A percentile compares a stretch with the other conserved stretches of the same genome.
Conservation (phyloP, 2,329 filamentous ascomycete species). For the Bretziella fagacearum region DNA sequence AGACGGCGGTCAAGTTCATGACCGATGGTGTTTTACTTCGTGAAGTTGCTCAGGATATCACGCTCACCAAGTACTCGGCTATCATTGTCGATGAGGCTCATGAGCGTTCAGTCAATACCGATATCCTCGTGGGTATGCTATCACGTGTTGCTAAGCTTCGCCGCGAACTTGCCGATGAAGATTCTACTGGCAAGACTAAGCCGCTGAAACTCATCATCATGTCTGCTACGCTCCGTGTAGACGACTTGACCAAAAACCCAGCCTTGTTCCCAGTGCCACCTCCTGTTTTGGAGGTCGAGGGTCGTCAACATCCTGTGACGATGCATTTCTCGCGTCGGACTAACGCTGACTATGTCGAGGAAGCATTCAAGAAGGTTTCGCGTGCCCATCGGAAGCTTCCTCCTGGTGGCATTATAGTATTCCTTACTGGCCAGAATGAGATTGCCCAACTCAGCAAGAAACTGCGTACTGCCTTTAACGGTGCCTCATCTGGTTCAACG, state of each 20-base stretch:
- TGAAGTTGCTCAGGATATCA: slow-evolving; percentile 79
- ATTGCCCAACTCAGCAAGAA: slow-evolving; percentile 69
- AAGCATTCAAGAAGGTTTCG: slow-evolving; percentile 73
- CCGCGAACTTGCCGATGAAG: slow-evolving; percentile 54
- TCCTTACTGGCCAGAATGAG: slow-evolving; percentile 85
- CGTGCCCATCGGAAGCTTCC: slow-evolving; percentile 81
- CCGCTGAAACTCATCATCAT: slow-evolving; percentile 92
- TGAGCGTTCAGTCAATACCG: slow-evolving; percentile 92
- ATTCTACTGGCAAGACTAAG: slow-evolving; percentile 40
- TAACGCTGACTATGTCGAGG: slow-evolving; percentile 73
- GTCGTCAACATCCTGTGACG: slow-evolving; percentile 78
- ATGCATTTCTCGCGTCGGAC: slow-evolving; percentile 77
- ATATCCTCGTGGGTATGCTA: slow-evolving; percentile 94
- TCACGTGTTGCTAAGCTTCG: slow-evolving; percentile 80
- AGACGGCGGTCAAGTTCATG: slow-evolving; percentile 96
- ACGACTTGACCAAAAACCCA: slow-evolving; percentile 74
- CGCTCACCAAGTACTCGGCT: slow-evolving; percentile 75
- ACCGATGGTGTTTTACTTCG: slow-evolving; percentile 90
- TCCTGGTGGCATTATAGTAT: slow-evolving; percentile 79
- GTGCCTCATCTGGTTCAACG: slow-evolving; percentile 37
- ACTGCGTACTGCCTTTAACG: slow-evolving; percentile 50
- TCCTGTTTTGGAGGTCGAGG: slow-evolving; percentile 76
- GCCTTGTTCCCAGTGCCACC: slow-evolving; percentile 63
- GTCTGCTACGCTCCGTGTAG: slow-evolving; percentile 85
- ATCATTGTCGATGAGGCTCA: slow-evolving; percentile 95